phyloP scores from a whole-genome alignment of 2,329 filamentous ascomycete genomes.

The Colletotrichum cereale region DNA sequence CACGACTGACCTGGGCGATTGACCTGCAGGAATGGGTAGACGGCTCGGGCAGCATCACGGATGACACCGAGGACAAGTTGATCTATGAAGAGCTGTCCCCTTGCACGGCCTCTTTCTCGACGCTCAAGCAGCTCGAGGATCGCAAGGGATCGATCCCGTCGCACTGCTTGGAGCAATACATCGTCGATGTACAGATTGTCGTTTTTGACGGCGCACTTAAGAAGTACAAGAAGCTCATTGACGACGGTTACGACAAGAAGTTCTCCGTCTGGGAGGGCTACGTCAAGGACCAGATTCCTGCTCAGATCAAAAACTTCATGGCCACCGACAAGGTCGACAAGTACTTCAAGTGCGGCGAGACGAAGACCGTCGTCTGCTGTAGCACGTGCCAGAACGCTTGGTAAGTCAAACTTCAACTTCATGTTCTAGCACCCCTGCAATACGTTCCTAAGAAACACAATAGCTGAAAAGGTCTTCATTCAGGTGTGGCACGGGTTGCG shows the following conservation, averaged over 20 bases:
- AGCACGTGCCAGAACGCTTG: conserved; percentile 2
- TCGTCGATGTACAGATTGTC: conserved; percentile 15
- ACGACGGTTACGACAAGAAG: conserved; percentile 40
- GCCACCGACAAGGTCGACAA: conserved; percentile 31
- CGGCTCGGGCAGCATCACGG: not conserved
- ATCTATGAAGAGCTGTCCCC: not conserved
- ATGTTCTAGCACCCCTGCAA: not conserved
- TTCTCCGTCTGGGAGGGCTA: conserved; percentile 29
- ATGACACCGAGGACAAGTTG: not conserved
- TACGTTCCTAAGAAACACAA: no score
- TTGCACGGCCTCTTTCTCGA: conserved; percentile 3
- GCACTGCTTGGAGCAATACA: conserved; percentile 18
- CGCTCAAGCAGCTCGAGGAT: conserved; percentile 1
- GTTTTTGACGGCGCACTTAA: conserved; percentile 23
- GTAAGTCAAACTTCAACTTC: not conserved
- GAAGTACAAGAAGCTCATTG: conserved; percentile 34
- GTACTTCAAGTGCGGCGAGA: conserved; percentile 39
- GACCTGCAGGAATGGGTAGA: conserved; percentile 12
- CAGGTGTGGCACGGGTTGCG: not conserved
- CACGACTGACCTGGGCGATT: conserved; percentile 23
- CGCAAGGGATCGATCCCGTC: not conserved
- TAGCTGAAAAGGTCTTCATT: not conserved
- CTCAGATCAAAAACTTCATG: conserved; percentile 36
- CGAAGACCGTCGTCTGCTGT: conserved; percentile 22
- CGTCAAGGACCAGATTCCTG: conserved; percentile 26